A percentile compares a stretch with the other conserved stretches of the same genome.
These are phyloP conservation scores for Ganoderma lingzhi DNA, from an alignment of 1,284 basidiomycete species.

Conservation along the genomic window DNA sequence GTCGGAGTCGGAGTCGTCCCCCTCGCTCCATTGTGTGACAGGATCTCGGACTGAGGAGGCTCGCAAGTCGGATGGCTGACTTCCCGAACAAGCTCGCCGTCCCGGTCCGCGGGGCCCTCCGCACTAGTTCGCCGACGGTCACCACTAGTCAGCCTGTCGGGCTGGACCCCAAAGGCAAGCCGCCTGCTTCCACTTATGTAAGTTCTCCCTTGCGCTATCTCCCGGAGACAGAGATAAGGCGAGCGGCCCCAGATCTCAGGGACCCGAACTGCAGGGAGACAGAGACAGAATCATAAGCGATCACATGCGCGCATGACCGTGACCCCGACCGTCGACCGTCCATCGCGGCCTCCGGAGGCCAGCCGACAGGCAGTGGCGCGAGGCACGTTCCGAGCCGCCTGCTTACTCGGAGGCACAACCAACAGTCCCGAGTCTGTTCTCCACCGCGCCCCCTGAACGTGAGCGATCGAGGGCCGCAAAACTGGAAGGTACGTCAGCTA, in stretches of 20 bases:
- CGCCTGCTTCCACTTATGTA: not conserved
- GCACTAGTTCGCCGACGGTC: not conserved
- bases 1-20: not conserved
- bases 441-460: not conserved
- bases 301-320: not conserved
- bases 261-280: not conserved
- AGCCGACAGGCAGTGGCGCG: not conserved
- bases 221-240: no score
- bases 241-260: slow-evolving; percentile 1
- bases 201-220: no score
- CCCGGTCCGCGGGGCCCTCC: not conserved
- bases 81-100: not conserved
- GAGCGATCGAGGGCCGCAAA: not conserved
- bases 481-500: not conserved
- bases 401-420: no score
- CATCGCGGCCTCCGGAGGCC: not conserved
- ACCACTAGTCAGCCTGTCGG: not conserved
- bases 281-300: not conserved
- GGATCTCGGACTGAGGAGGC: not conserved
- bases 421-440: not conserved
- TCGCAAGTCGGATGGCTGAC: not conserved
- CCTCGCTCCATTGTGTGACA: no score
- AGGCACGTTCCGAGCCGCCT: not conserved
- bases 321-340: not conserved
- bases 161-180: not conserved